A percentile compares a stretch with the other conserved stretches of the same genome.
Conservation (phyloP, 129 eudicot genomes). For the Artemisia annua region DNA sequence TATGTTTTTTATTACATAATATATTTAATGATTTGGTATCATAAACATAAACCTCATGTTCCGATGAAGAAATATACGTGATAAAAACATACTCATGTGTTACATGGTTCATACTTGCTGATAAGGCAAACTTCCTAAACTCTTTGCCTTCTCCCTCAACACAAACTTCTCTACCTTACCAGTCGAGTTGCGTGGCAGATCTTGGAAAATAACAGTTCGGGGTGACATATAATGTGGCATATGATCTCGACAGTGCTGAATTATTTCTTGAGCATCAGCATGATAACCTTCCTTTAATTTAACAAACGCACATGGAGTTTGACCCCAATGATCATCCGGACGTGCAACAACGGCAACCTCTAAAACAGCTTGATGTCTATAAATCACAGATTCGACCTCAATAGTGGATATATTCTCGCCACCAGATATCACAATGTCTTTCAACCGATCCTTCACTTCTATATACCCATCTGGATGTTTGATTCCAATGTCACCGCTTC, state of each 20-base stretch:
- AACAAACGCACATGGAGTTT: conserved; percentile 14
- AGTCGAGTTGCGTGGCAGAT: not conserved
- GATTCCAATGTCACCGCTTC: conserved; percentile 7
- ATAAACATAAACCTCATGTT: not conserved
- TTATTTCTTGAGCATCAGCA: conserved; percentile 15
- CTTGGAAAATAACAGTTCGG: conserved; percentile 6
- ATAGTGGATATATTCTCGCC: conserved; percentile 16
- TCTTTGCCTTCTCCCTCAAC: conserved; percentile 3
- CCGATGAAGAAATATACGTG: not conserved
- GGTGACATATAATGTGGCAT: conserved; percentile 20
- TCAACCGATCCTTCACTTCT: conserved; percentile 9
- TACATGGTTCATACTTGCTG: not conserved
- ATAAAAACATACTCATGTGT: not conserved
- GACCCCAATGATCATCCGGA: conserved; percentile 16
- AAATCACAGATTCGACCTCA: conserved; percentile 11
- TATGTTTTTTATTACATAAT: too few species aligned
- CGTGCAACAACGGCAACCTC: conserved; percentile 18
- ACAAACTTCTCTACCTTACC: conserved; percentile 11
- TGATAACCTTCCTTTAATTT: conserved; percentile 11
- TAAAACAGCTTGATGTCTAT: conserved; percentile 2
- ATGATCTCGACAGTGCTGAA: conserved; percentile 4
- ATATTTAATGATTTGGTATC: not conserved
- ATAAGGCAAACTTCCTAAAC: not conserved
- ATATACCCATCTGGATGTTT: conserved; percentile 9
- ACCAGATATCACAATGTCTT: conserved; percentile 17